A percentile compares a stretch with the other conserved stretches of the same genome.
Conservation (phyloP, 495 filamentous ascomycete genomes). For the Pseudotulostoma volvatum region DNA sequence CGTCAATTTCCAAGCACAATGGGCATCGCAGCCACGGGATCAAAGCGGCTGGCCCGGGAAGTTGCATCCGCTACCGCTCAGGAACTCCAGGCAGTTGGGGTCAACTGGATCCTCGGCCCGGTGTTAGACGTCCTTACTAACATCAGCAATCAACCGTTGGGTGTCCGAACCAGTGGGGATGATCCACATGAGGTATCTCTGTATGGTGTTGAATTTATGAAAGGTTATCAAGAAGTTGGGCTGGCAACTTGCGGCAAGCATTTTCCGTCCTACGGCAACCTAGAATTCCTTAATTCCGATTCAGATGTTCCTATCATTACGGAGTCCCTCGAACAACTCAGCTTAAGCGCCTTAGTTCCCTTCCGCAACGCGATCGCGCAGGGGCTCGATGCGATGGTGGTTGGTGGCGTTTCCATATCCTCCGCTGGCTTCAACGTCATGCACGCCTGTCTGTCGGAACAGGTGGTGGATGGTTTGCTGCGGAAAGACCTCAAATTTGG, state of each 20-base stretch:
- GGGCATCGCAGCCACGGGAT: slow-evolving; percentile 76
- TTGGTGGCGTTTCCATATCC: slow-evolving; percentile 75
- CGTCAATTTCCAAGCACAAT: slow-evolving; percentile 84
- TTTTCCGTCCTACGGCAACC: slow-evolving; percentile 81
- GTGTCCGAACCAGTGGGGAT: slow-evolving; percentile 68
- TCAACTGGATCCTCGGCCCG: slow-evolving; percentile 82
- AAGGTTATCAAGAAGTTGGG: slow-evolving; percentile 74
- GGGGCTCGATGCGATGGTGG: slow-evolving; percentile 82
- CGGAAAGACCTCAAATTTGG: slow-evolving; percentile 70
- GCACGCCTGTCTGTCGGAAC: slow-evolving; percentile 81
- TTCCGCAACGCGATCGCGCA: slow-evolving; percentile 73
- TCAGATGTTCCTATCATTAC: slow-evolving; percentile 84
- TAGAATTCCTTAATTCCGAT: slow-evolving; percentile 78
- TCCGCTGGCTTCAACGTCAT: slow-evolving; percentile 78
- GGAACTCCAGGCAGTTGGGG: slow-evolving; percentile 69
- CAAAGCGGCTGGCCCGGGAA: slow-evolving; percentile 57
- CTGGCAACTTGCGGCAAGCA: slow-evolving; percentile 79
- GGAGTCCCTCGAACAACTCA: slow-evolving; percentile 75
- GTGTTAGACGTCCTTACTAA: slow-evolving; percentile 85
- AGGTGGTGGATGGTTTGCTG: slow-evolving; percentile 73
- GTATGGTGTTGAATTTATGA: slow-evolving; percentile 74
- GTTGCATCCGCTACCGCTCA: slow-evolving; percentile 76
- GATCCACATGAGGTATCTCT: slow-evolving; percentile 81
- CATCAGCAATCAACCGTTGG: slow-evolving; percentile 69
- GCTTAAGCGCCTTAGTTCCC: slow-evolving; percentile 64